These are phyloP conservation scores for Hemisphaericaspora subhashii DNA, from an alignment of 1,139 yeast genomes.

Conservation along the genomic window DNA sequence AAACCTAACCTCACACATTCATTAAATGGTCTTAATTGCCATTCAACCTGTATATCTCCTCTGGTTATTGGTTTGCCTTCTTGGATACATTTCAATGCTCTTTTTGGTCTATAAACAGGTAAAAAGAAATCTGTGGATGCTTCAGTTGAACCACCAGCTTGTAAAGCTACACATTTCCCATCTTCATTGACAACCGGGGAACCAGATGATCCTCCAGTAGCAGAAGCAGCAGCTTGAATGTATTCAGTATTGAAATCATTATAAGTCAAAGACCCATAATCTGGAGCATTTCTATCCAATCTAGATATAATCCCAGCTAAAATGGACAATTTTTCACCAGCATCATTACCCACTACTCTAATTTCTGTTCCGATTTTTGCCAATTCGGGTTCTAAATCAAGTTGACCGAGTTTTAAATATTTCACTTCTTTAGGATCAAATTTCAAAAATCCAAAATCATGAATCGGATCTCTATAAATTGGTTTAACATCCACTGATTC, in stretches of 20 bases:
- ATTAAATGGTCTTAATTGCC: constrained; percentile 85
- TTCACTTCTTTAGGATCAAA: constrained; percentile 73
- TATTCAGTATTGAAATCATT: constrained; percentile 95
- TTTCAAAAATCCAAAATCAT: constrained; percentile 78
- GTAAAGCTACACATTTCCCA: constrained; percentile 87
- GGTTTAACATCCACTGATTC: constrained; percentile 90
- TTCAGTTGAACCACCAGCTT: constrained; percentile 91
- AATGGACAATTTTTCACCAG: constrained; percentile 90
- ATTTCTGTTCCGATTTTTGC: constrained; percentile 91
- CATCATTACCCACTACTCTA: constrained; percentile 94
- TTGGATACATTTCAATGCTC: constrained; percentile 80
- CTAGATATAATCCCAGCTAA: constrained; percentile 88
- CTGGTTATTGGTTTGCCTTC: constrained; percentile 57
- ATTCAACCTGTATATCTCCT: constrained; percentile 88
- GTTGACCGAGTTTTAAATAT: constrained; percentile 68
- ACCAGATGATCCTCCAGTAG: constrained; percentile 95
- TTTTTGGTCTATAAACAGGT: constrained; percentile 78
- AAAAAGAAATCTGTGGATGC: constrained; percentile 92
- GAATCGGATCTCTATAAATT: constrained; percentile 80
- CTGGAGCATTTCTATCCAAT: constrained; percentile 92
- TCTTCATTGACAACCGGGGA: constrained; percentile 90
- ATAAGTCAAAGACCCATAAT: constrained; percentile 85
- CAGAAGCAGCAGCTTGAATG: constrained; percentile 95
- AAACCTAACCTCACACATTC: constrained; percentile 88
- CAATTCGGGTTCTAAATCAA: constrained; percentile 73